A percentile compares a stretch with the other conserved stretches of the same genome.
These are phyloP conservation scores for Triangularia setosa DNA, from an alignment of 2,329 filamentous ascomycete genomes.

Conservation along the genomic window DNA sequence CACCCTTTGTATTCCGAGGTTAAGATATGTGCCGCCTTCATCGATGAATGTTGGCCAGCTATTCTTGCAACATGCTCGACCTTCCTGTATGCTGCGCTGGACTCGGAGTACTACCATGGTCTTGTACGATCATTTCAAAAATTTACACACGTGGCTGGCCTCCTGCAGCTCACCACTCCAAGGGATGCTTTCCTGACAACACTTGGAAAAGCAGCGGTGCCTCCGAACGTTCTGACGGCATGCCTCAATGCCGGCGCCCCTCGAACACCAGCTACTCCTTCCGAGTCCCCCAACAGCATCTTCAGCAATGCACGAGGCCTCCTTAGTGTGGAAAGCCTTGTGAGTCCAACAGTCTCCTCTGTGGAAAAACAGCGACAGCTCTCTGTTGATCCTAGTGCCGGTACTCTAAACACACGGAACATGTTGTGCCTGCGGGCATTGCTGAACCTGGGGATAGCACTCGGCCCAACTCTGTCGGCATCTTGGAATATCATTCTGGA, in stretches of 20 bases:
- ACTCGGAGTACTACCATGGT: slow-evolving; percentile 89
- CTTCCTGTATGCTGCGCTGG: slow-evolving; percentile 85
- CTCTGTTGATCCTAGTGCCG: slow-evolving; percentile 51
- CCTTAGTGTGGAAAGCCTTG: slow-evolving; percentile 68
- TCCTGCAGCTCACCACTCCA: slow-evolving; percentile 78
- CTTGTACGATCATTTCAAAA: slow-evolving; percentile 92
- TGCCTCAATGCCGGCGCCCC: slow-evolving; percentile 50
- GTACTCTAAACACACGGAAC: slow-evolving; percentile 78
- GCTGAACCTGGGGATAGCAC: slow-evolving; percentile 89
- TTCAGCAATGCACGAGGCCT: slow-evolving; percentile 69
- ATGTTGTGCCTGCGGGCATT: slow-evolving; percentile 84
- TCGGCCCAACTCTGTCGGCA: slow-evolving; percentile 78
- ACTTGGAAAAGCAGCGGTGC: slow-evolving; percentile 86
- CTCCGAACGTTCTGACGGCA: slow-evolving; percentile 67
- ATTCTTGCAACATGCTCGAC: slow-evolving; percentile 93
- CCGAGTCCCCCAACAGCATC: slow-evolving; percentile 54
- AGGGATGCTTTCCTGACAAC: slow-evolving; percentile 94
- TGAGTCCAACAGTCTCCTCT: slow-evolving; percentile 53
- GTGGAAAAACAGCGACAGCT: slow-evolving; percentile 57
- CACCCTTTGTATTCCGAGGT: slow-evolving; percentile 70
- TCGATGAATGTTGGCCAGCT: slow-evolving; percentile 93
- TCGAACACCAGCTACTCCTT: slow-evolving; percentile 41
- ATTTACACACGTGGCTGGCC: slow-evolving; percentile 88
- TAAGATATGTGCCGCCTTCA: slow-evolving; percentile 72
- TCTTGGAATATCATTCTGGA: slow-evolving; percentile 92